A percentile compares a stretch with the other conserved stretches of the same genome.
phyloP scores from a whole-genome alignment of 2,329 filamentous ascomycete genomes.

The Immersiporthe knoxdaviesiana region DNA sequence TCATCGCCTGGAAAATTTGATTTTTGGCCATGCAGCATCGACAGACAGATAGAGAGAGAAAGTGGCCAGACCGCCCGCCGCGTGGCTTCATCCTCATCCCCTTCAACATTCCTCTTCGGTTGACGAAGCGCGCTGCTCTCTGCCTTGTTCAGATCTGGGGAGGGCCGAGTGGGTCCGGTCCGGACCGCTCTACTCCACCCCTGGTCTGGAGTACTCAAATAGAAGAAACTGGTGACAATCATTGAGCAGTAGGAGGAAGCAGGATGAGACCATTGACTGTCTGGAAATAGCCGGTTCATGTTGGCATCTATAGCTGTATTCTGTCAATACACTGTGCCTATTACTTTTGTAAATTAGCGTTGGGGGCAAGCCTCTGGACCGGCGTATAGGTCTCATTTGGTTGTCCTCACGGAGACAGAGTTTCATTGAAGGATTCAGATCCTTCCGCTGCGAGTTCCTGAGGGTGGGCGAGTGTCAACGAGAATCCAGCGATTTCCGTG shows the following conservation, averaged over 20 bases:
- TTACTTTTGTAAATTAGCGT: neutral
- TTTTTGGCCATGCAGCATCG: neutral
- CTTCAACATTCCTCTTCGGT: neutral
- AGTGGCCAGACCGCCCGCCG: neutral
- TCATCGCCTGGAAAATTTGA: neutral
- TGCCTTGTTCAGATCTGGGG: neutral
- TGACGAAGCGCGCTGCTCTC: neutral
- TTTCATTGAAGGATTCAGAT: neutral
- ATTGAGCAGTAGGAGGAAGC: neutral
- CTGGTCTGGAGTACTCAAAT: neutral
- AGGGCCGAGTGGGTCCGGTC: slow-evolving; percentile 3
- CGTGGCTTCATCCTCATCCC: neutral
- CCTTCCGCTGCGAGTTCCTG: neutral
- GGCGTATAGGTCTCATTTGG: neutral
- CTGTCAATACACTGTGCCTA: neutral
- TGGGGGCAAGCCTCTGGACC: neutral
- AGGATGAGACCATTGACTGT: neutral
- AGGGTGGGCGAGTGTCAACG: neutral
- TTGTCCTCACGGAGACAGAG: neutral
- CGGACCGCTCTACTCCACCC: neutral
- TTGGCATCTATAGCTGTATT: neutral
- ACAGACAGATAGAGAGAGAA: too few species aligned
- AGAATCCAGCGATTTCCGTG: too few species aligned
- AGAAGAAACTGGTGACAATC: neutral
- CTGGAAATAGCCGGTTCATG: neutral